Evolutionary conservation across 768 basidiomycete genomes (phyloP), one percentile per base, ranked within the genome.

Genomic region (Hygrophorus pudorinus): DNA sequence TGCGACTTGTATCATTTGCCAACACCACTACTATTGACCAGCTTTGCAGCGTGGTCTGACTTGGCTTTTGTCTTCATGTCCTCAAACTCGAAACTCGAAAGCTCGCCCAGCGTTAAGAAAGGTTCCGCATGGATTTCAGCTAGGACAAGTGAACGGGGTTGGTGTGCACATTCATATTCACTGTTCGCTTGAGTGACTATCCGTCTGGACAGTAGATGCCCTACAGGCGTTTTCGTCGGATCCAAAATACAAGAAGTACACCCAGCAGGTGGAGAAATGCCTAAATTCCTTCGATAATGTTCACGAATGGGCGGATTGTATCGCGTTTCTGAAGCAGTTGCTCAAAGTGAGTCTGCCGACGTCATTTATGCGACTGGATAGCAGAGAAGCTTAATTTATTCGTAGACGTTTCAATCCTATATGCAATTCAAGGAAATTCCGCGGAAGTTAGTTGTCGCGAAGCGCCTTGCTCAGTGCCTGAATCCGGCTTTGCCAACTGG

Each of bases 231-330:
- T 79, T 54, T 73, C 78, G 20, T 76, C 81, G 7, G 93, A 98
- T 67, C 85, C 89, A 11, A 93, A 92, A 60, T 96, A 80, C 68
- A 90, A 87, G 69, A 96, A 96, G 65, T 97, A 91, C 64, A 71
- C 81, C 0, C 80, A 84, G 44, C 86, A 90, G 54, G 88, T 99
- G 38, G 96, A 99, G 59, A 85, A 84, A 64, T 90, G 87, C 53
- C 71, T 99, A 38, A 84, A 81, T 49, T 82, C 90, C 1, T 98
- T 99, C 56, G 92, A 96, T 57, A 88, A 80, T 56, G 90, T 96
- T 47, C 89, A 94, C 46, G 96, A 99, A 67, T 99, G 96, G 96
- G 93, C 96, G 48, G 96, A 99, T 66, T 98, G 92, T 61, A 98
- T 96, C 58, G 84, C 93, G 32, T 99, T 98, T 65, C 63, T 99